These are phyloP conservation scores for Phanerochaete carnosa DNA, from an alignment of 768 basidiomycete species.

Conservation along the genomic window DNA sequence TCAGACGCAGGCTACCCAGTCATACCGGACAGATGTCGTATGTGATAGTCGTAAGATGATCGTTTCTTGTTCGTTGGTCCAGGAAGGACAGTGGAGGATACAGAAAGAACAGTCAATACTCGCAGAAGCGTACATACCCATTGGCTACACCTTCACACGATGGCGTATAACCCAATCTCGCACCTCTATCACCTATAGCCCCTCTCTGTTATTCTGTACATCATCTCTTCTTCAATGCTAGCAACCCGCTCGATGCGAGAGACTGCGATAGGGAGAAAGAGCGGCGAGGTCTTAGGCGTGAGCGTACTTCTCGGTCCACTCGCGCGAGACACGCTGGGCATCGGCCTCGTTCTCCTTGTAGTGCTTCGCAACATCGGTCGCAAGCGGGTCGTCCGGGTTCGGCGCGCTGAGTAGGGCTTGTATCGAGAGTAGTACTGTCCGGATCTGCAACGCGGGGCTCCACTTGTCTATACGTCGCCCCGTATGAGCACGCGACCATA, in stretches of 20 bases:
- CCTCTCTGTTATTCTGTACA: neutral
- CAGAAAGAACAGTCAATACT: neutral
- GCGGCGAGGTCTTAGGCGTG: conserved; percentile 13
- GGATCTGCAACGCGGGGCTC: conserved; percentile 98
- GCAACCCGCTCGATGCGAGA: neutral
- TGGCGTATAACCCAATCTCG: neutral
- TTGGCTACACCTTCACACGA: neutral
- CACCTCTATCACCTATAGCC: neutral
- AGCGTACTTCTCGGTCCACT: conserved; percentile 95
- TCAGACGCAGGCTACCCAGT: no score
- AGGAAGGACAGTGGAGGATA: neutral
- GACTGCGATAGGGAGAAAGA: no score
- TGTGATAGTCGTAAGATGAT: no score
- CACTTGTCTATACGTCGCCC: conserved; percentile 74
- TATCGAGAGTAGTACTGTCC: conserved; percentile 93
- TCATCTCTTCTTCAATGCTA: no score
- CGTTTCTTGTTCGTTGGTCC: neutral
- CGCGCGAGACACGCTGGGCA: conserved; percentile 86
- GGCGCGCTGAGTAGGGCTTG: conserved; percentile 96
- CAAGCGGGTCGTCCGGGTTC: conserved; percentile 94
- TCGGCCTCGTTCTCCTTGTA: conserved; percentile 97
- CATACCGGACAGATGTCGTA: no score
- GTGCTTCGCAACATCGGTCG: conserved; percentile 94
- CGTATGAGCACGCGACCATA: neutral
- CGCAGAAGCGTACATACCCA: neutral